phyloP scores from a whole-genome alignment of 2,329 filamentous ascomycete species.

The Phaeosphaeriaceae sp. region DNA sequence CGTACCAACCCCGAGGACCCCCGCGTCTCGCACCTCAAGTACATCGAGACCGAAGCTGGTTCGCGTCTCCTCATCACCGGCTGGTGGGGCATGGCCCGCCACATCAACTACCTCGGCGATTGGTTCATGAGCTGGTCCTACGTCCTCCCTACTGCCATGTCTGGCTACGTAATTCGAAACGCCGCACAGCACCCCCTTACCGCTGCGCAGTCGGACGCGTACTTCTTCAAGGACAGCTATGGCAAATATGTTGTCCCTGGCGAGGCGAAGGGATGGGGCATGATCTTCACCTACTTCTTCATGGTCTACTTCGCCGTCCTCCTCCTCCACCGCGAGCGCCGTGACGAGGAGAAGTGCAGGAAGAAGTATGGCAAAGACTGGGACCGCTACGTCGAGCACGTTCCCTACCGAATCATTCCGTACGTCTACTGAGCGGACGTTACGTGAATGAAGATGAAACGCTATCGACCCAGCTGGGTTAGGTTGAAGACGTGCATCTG shows the following conservation, averaged over 20 bases:
- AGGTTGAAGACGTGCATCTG: conserved; percentile 37
- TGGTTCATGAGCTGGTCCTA: conserved; percentile 95
- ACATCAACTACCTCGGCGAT: conserved; percentile 96
- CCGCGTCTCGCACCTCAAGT: conserved; percentile 78
- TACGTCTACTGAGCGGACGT: conserved; percentile 72
- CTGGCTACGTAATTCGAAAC: conserved; percentile 76
- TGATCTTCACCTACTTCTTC: conserved; percentile 93
- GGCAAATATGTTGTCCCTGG: conserved; percentile 74
- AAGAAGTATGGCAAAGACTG: conserved; percentile 93
- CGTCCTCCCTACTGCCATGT: conserved; percentile 82
- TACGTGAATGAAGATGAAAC: conserved; percentile 21
- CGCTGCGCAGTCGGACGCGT: conserved; percentile 58
- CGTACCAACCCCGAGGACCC: conserved; percentile 85
- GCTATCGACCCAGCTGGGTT: conserved; percentile 29
- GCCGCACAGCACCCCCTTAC: conserved; percentile 45
- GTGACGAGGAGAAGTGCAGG: conserved; percentile 90
- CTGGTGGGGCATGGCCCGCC: conserved; percentile 91
- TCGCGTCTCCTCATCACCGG: conserved; percentile 83
- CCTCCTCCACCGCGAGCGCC: conserved; percentile 82
- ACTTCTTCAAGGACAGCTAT: conserved; percentile 63
- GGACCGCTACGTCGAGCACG: conserved; percentile 84
- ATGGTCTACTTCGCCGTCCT: conserved; percentile 89
- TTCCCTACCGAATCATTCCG: conserved; percentile 83
- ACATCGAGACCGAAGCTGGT: conserved; percentile 83
- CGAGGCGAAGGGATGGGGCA: conserved; percentile 80